These are phyloP conservation scores for Calocera viscosa DNA, from an alignment of 768 basidiomycete genomes.

Conservation along the genomic window DNA sequence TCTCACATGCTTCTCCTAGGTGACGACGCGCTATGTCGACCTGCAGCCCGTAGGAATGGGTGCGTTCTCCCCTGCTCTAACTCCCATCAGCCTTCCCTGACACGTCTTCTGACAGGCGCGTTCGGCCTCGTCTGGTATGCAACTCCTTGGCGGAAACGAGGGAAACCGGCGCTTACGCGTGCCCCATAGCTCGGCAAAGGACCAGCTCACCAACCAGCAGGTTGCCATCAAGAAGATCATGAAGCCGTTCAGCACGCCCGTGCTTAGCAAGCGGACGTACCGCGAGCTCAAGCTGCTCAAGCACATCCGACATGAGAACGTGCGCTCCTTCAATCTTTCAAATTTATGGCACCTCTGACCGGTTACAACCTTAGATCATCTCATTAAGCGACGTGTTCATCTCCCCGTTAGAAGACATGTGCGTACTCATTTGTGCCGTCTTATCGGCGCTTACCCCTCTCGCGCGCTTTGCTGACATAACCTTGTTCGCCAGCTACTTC, in stretches of 20 bases:
- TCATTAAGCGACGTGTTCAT: conserved; percentile 98
- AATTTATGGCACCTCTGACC: neutral
- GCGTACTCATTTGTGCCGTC: conserved; percentile 23
- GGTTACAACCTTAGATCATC: conserved; percentile 57
- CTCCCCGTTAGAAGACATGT: conserved; percentile 98
- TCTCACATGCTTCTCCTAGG: conserved; percentile 40
- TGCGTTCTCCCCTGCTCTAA: conserved; percentile 30
- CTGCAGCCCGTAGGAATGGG: conserved; percentile 99
- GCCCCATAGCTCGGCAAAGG: conserved; percentile 66
- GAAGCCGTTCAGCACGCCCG: conserved; percentile 98
- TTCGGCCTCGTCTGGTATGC: conserved; percentile 92
- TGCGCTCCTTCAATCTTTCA: conserved; percentile 28
- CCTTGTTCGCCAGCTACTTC: conserved; percentile 59
- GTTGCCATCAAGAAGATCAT: conserved; percentile 99
- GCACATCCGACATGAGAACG: conserved; percentile 98
- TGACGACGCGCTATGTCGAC: conserved; percentile 97
- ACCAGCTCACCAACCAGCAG: conserved; percentile 83
- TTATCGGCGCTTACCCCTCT: neutral
- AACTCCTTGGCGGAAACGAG: conserved; percentile 22
- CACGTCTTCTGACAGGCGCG: conserved; percentile 44
- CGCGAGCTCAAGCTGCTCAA: conserved; percentile 95
- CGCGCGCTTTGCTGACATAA: neutral
- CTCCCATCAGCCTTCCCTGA: neutral
- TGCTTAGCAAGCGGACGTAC: conserved; percentile 95
- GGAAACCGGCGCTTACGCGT: neutral